Base-by-base conservation (phyloP, 805 yeast species). In the Danielia reshetovae region DNA sequence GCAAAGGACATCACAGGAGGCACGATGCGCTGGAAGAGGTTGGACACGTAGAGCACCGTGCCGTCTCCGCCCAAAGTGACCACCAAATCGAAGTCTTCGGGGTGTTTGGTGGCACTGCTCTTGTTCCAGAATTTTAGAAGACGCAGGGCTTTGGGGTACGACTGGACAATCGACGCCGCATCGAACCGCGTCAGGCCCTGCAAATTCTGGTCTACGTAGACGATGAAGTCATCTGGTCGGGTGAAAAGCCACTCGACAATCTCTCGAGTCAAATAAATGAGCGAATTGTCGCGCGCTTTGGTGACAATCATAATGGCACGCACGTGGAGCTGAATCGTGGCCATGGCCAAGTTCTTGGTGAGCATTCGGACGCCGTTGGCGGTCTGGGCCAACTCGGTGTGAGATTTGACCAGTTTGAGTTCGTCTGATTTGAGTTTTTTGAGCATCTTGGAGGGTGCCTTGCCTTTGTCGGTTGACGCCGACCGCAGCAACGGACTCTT, bases 221-320 rank as follows among this genome's bases (percentile, higher is more conserved):
- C 81, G 1, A 55, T 52, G 28, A 67, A 62, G 30, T 58, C 65
- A 24, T 51, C 50, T 19, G 59, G 55, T 16, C 60, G 45, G 11
- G 59, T 45, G 24, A 87, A 55, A 18, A 87, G 57, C 90, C 93
- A 88, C 48, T 78, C 86, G 1, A 86, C 80, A 45, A 88, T 65
- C 49, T 85, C 93, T 38, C 90, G 68, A 0, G 96, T 85, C 29
- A 86, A 62, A 49, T 76, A 79, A 5, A 84, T 77, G 34, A 88
- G 62, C 5, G 87, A 79, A 47, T 83, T 80, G 54, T 88, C 96
- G 35, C 94, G 70, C 1, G 94, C 93, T 57, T 87, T 87, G n/a
- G 96, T 87, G 13, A 88, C 88, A 10, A 87, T 76, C 77, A 87
- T 72, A 13, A 87, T 76, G 12, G 85, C 77, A 29, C 73, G 72